These are phyloP conservation scores for Aegle marmelos DNA, from an alignment of 345 rosid genomes.

Conservation along the genomic window DNA sequence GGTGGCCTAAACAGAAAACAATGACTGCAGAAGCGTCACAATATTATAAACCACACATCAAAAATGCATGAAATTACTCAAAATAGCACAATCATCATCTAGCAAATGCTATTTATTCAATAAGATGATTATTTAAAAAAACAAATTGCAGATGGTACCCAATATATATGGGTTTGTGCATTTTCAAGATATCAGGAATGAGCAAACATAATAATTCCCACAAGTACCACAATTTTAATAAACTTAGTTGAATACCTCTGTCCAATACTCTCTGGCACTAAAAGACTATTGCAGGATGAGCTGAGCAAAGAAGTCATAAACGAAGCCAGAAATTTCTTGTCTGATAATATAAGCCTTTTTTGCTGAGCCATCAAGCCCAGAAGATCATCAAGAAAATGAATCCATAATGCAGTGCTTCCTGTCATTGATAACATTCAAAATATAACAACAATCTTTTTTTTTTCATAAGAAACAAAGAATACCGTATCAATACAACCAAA, in stretches of 20 bases:
- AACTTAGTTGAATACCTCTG: conserved; percentile 45
- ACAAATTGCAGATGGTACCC: neutral
- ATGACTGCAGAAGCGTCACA: neutral
- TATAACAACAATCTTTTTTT: neutral
- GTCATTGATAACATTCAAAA: conserved; percentile 27
- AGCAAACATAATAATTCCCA: neutral
- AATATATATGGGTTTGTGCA: neutral
- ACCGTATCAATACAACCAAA: neutral
- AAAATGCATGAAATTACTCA: neutral
- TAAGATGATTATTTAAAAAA: too few species aligned
- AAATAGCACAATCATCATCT: neutral
- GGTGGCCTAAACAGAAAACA: neutral
- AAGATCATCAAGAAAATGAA: conserved; percentile 61
- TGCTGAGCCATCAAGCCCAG: conserved; percentile 76
- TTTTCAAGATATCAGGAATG: neutral
- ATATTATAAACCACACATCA: neutral
- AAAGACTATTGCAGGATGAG: conserved; percentile 44
- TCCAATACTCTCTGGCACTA: conserved; percentile 64
- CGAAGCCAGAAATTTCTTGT: conserved; percentile 70
- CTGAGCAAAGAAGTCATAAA: conserved; percentile 72
- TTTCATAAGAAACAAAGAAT: neutral
- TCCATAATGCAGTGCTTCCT: conserved; percentile 72
- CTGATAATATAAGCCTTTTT: conserved; percentile 69
- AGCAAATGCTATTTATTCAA: neutral
- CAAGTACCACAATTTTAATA: neutral